phyloP scores from a whole-genome alignment of 2,329 filamentous ascomycete species.

The Bipolaris oryzae region DNA sequence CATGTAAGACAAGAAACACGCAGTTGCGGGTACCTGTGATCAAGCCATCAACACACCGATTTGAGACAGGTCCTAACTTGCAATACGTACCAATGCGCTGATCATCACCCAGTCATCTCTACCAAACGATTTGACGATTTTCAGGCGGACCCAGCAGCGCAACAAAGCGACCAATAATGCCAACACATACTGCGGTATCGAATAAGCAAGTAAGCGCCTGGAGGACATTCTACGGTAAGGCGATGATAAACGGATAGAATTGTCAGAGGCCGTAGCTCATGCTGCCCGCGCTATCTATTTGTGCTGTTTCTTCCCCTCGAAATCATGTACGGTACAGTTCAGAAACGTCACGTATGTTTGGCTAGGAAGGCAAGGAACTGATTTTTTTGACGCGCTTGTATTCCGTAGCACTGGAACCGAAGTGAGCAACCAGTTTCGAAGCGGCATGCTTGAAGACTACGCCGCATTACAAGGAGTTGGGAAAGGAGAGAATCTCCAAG shows the following conservation, averaged over 20 bases:
- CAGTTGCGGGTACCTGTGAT: conserved; percentile 12
- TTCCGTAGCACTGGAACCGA: not conserved
- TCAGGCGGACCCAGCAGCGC: conserved; percentile 56
- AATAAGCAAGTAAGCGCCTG: conserved; percentile 26
- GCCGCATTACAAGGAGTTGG: not conserved
- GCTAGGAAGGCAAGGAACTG: not conserved
- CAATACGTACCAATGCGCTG: conserved; percentile 47
- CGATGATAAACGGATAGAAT: not conserved
- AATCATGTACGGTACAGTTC: not conserved
- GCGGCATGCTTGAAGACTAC: not conserved
- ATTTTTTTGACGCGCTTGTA: not conserved
- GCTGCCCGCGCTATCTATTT: not conserved
- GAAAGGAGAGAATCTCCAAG: not conserved
- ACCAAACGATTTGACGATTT: conserved; percentile 57
- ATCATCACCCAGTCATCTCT: conserved; percentile 58
- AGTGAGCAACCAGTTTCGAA: not conserved
- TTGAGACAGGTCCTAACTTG: not conserved
- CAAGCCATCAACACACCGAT: not conserved
- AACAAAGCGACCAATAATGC: conserved; percentile 50
- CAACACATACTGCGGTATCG: conserved; percentile 39
- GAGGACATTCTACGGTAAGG: not conserved
- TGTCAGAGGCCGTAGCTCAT: not conserved
- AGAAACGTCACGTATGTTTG: not conserved
- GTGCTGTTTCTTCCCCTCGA: too few species aligned
- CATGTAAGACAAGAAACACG: conserved; percentile 51